A percentile compares a stretch with the other conserved stretches of the same genome.
These are phyloP conservation scores for Lolium rigidum DNA, from an alignment of 176 grass and related monocot species.

Conservation along the genomic window DNA sequence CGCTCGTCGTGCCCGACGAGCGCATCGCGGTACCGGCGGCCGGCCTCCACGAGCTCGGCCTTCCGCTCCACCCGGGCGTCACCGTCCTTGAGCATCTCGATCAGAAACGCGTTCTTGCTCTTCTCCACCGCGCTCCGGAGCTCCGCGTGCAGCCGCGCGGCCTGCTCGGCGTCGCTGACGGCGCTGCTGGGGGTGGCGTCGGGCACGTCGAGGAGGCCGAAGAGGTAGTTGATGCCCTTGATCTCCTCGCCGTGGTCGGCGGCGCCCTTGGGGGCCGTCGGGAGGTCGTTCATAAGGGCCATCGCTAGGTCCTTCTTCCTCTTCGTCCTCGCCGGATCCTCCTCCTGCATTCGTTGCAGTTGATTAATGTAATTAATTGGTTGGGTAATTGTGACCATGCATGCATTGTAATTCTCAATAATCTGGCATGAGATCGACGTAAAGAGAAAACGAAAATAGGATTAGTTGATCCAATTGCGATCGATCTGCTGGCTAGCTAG, in stretches of 20 bases:
- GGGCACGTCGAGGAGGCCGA: neutral
- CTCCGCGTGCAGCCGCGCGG: neutral
- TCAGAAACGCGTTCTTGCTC: neutral
- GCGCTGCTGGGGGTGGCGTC: neutral
- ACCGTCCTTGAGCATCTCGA: slow-evolving; percentile 10
- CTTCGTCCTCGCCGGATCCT: neutral
- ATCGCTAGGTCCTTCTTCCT: neutral
- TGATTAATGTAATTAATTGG: neutral
- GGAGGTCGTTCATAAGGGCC: slow-evolving; percentile 12
- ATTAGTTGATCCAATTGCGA: neutral
- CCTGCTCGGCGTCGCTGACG: neutral
- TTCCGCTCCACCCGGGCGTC: neutral
- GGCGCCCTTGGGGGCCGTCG: neutral
- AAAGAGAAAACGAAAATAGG: neutral
- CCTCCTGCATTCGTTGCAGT: neutral
- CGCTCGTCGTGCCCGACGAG: neutral
- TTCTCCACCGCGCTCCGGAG: neutral
- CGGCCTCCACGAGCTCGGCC: neutral
- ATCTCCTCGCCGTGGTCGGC: neutral
- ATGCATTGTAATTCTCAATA: neutral
- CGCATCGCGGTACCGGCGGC: neutral
- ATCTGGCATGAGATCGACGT: neutral
- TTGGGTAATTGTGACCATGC: neutral
- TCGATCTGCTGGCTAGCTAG: neutral
- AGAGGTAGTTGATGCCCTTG: neutral